phyloP scores from a whole-genome alignment of 352 stramenopile genomes.

The Phytophthora europaea region DNA sequence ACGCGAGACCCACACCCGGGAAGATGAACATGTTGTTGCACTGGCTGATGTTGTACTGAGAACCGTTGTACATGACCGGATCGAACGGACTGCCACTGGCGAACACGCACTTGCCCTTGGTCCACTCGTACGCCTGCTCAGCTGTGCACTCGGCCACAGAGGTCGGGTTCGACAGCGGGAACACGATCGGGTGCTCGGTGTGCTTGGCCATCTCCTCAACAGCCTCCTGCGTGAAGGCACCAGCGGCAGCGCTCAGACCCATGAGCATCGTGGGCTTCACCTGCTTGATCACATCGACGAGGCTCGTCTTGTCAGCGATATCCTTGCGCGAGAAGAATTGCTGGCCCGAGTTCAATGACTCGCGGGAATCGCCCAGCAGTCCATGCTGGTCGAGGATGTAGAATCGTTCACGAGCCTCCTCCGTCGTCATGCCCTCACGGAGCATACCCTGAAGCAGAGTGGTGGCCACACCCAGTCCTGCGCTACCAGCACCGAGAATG shows the following conservation, averaged over 20 bases:
- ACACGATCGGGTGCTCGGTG: slow-evolving; percentile 94
- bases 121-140: slow-evolving; percentile 97
- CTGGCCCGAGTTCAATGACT: slow-evolving; percentile 82
- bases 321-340: slow-evolving; percentile 80
- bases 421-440: slow-evolving; percentile 74
- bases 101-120: slow-evolving; percentile 95
- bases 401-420: slow-evolving; percentile 77
- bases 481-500: slow-evolving; percentile 94
- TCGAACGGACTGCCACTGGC: slow-evolving; percentile 97
- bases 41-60: slow-evolving; percentile 84
- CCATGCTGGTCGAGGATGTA: slow-evolving; percentile 88
- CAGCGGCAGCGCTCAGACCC: slow-evolving; percentile 89
- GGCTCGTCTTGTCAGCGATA: slow-evolving; percentile 75
- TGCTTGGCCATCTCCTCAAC: slow-evolving; percentile 91
- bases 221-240: slow-evolving; percentile 89
- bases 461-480: slow-evolving; percentile 94
- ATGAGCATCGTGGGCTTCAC: slow-evolving; percentile 83
- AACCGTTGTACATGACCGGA: slow-evolving; percentile 92
- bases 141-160: slow-evolving; percentile 97
- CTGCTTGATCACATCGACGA: slow-evolving; percentile 79
- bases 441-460: slow-evolving; percentile 94
- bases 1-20: slow-evolving; percentile 95
- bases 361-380: no score
- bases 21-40: slow-evolving; percentile 99
- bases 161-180: slow-evolving; percentile 97